Evolutionary conservation across 108 stramenopile genomes (phyloP).

Genomic region (Phaeodactylum tricornutum): DNA sequence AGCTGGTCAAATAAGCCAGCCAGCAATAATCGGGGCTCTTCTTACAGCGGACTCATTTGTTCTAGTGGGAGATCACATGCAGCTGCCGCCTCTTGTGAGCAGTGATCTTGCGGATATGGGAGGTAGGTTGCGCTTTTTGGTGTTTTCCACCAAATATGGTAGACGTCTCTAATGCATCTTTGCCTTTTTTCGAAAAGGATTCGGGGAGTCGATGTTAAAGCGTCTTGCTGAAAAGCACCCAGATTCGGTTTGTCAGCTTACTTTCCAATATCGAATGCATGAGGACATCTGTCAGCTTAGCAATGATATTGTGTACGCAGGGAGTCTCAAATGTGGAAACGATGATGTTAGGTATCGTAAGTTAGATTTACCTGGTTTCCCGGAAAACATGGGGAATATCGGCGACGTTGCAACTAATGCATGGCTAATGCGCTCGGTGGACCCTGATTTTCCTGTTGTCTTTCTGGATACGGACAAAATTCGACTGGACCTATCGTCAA

Average conservation of each 20-base stretch:
- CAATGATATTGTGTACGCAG: constrained; percentile 81
- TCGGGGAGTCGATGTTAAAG: constrained; percentile 80
- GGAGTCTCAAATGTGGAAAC: constrained; percentile 78
- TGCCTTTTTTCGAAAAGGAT: constrained; percentile 45
- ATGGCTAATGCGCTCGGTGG: constrained; percentile 43
- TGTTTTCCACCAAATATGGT: background rate
- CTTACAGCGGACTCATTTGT: constrained; percentile 80
- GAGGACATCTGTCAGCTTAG: constrained; percentile 81
- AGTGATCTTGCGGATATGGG: constrained; percentile 72
- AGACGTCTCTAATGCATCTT: no score
- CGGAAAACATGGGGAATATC: constrained; percentile 6
- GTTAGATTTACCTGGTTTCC: constrained; percentile 38
- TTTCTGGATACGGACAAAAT: constrained; percentile 87
- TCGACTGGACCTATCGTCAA: background rate
- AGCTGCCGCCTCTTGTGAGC: constrained; percentile 92
- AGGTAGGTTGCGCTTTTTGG: constrained; percentile 55
- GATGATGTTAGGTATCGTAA: constrained; percentile 40
- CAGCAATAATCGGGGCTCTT: constrained; percentile 82
- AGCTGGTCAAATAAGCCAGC: constrained; percentile 94
- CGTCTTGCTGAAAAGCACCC: constrained; percentile 81
- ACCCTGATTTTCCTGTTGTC: constrained; percentile 64
- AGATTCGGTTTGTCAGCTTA: constrained; percentile 66
- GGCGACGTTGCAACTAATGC: constrained; percentile 20
- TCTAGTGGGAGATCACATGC: constrained; percentile 96
- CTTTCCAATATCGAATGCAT: constrained; percentile 95